Evolutionary conservation across 257 asterid genomes (phyloP).

Genomic region (Solanum ossicruentum): DNA sequence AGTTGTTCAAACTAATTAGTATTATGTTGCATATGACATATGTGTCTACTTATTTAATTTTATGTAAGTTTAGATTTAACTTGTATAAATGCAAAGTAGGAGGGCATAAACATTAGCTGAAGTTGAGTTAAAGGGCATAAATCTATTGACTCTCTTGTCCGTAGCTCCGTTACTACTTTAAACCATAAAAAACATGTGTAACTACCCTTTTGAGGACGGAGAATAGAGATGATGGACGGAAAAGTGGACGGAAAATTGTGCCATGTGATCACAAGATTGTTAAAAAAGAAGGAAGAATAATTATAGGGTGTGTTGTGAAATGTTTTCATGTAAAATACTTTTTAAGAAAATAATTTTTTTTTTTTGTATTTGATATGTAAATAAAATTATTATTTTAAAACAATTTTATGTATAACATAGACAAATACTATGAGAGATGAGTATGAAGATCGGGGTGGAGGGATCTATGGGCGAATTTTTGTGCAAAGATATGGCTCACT

Average conservation of each 20-base stretch:
- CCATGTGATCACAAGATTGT: background rate
- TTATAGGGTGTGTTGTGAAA: background rate
- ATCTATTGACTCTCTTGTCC: background rate
- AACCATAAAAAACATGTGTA: background rate
- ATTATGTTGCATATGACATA: too few species aligned
- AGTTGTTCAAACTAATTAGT: background rate
- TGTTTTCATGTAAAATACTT: background rate
- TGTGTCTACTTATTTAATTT: background rate
- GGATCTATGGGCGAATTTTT: too few species aligned
- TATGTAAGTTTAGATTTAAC: fast-evolving
- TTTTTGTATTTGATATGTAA: background rate
- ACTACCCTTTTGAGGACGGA: background rate
- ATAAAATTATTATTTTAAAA: background rate
- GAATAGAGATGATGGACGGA: background rate
- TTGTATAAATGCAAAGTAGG: background rate
- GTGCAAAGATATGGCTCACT: too few species aligned
- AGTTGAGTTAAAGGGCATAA: fast-evolving
- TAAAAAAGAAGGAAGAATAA: background rate
- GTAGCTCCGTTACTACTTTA: background rate
- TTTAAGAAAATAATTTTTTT: too few species aligned
- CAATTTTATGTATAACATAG: background rate
- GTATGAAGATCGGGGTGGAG: too few species aligned
- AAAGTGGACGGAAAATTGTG: background rate
- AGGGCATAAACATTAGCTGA: background rate
- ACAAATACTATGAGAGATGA: background rate